A percentile compares a stretch with the other conserved stretches of the same genome.
These are phyloP conservation scores for Senecio squalidus DNA, from an alignment of 140 eudicot genomes.

Conservation along the genomic window DNA sequence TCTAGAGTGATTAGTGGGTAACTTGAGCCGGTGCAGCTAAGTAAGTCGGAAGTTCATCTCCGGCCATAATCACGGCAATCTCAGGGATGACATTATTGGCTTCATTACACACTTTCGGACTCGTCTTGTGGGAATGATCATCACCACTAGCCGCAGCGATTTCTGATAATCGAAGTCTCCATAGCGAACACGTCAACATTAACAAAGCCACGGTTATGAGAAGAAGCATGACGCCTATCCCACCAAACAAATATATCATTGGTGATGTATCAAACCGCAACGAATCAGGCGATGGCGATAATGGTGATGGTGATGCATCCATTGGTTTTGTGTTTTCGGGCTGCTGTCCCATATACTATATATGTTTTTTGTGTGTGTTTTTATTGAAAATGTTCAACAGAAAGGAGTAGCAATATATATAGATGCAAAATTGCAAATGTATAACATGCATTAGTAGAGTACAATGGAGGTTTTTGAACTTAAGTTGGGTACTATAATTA, in stretches of 20 bases:
- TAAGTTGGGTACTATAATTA: not conserved
- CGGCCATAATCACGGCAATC: constrained; percentile 78
- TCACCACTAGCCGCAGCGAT: not conserved
- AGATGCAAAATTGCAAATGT: not conserved
- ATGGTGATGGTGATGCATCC: constrained; percentile 2
- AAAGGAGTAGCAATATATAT: constrained; percentile 6
- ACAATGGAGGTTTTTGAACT: not conserved
- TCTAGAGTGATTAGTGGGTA: not conserved
- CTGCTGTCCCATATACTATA: constrained; percentile 6
- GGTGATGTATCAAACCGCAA: constrained; percentile 49
- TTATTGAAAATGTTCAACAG: not conserved
- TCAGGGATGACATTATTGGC: constrained; percentile 19
- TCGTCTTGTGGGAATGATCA: constrained; percentile 5
- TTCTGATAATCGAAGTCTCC: constrained; percentile 7
- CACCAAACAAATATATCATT: constrained; percentile 43
- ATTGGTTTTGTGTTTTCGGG: constrained; percentile 13
- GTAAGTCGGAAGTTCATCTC: constrained; percentile 58
- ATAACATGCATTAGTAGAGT: not conserved
- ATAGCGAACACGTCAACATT: constrained; percentile 45
- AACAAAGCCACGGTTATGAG: constrained; percentile 49
- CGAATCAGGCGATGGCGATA: no score
- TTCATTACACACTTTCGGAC: not conserved
- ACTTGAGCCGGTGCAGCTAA: constrained; percentile 44
- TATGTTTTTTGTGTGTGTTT: not conserved
- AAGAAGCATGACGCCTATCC: constrained; percentile 44